Percentiles rank a stretch among this genome's conserved stretches.
Evolutionary conservation across 2,329 filamentous ascomycete species (phyloP).

Genomic region (Aaosphaeria arxii): DNA sequence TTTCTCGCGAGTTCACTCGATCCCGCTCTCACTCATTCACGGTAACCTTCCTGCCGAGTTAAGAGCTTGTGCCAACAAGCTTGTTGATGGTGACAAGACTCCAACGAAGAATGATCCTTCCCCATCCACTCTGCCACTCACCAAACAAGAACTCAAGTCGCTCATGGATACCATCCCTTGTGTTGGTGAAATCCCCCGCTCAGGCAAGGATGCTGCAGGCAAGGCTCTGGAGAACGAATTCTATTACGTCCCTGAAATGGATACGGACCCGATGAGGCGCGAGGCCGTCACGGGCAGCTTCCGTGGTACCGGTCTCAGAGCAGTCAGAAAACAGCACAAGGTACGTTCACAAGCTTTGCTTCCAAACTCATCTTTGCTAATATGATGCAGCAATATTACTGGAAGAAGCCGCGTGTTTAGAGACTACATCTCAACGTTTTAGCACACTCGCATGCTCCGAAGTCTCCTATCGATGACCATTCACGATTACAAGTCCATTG

Average conservation of each 20-base stretch:
- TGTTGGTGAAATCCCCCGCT: constrained; percentile 82
- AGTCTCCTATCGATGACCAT: too few species aligned
- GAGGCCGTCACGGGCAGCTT: constrained; percentile 82
- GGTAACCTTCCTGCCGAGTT: constrained; percentile 71
- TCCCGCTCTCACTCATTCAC: constrained; percentile 84
- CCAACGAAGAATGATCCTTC: constrained; percentile 14
- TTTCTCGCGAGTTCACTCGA: constrained; percentile 88
- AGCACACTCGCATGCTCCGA: neutral
- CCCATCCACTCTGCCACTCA: constrained; percentile 25
- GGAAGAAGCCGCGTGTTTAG: constrained; percentile 57
- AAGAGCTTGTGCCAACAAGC: constrained; percentile 33
- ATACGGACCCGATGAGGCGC: constrained; percentile 73
- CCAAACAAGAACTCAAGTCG: constrained; percentile 56
- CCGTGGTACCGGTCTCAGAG: constrained; percentile 82
- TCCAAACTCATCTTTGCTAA: neutral
- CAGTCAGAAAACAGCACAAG: constrained; percentile 96
- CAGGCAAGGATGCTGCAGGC: constrained; percentile 94
- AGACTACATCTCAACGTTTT: neutral
- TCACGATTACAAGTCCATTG: too few species aligned
- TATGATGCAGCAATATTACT: constrained; percentile 63
- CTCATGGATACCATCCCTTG: constrained; percentile 74
- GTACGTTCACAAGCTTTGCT: constrained; percentile 50
- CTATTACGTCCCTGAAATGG: constrained; percentile 89
- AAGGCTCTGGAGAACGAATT: constrained; percentile 94
- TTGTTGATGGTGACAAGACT: constrained; percentile 15